These are phyloP conservation scores for Dothiorella sarmentorum DNA, from an alignment of 2,329 filamentous ascomycete genomes.

Conservation along the genomic window DNA sequence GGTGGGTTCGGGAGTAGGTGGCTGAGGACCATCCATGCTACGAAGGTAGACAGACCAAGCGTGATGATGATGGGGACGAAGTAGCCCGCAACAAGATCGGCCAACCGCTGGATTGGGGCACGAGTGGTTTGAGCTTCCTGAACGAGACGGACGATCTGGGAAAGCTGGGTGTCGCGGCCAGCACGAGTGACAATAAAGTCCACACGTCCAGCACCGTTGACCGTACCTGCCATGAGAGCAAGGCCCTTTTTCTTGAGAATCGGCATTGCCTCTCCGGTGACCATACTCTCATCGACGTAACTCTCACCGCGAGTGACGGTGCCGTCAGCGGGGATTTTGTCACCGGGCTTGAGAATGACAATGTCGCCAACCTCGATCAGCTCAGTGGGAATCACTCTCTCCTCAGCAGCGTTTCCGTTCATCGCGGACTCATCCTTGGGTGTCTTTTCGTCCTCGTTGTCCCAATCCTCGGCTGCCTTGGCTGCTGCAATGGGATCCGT, in stretches of 20 bases:
- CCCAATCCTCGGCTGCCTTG: constrained; percentile 82
- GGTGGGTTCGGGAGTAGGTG: constrained; percentile 82
- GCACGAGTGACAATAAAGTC: constrained; percentile 91
- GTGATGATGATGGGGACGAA: constrained; percentile 88
- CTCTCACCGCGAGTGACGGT: constrained; percentile 83
- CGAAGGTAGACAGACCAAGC: constrained; percentile 80
- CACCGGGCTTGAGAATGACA: constrained; percentile 86
- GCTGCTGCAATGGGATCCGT: constrained; percentile 89
- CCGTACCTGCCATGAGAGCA: constrained; percentile 83
- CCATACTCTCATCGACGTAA: constrained; percentile 96
- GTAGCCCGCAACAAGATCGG: constrained; percentile 85
- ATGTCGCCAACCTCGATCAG: constrained; percentile 91
- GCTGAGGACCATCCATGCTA: constrained; percentile 91
- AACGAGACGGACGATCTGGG: constrained; percentile 97
- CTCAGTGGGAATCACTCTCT: constrained; percentile 86
- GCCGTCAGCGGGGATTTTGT: constrained; percentile 95
- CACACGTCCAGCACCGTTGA: constrained; percentile 87
- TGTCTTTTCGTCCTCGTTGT: constrained; percentile 44
- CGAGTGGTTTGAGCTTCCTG: constrained; percentile 94
- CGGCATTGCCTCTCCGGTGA: constrained; percentile 94
- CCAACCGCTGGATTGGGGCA: constrained; percentile 90
- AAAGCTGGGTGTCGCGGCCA: constrained; percentile 91
- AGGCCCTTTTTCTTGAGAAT: constrained; percentile 83
- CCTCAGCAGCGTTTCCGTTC: constrained; percentile 66
- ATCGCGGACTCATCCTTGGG: constrained; percentile 28